Percentiles rank a stretch among this genome's conserved stretches.
phyloP scores from a whole-genome alignment of 2,329 filamentous ascomycete genomes.

The Trichoderma sp. region DNA sequence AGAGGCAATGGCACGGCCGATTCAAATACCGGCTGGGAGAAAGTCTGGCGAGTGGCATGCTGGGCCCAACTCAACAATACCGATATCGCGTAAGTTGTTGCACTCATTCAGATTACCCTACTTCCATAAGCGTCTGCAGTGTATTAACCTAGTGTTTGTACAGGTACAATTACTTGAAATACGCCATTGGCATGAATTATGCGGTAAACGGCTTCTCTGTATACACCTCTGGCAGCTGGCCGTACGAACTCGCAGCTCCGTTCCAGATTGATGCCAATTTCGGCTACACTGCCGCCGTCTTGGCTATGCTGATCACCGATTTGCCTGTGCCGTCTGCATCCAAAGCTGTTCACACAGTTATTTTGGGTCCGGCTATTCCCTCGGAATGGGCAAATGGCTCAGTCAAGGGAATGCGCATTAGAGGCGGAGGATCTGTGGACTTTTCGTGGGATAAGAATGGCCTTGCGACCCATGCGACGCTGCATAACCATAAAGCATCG shows the following conservation, averaged over 20 bases:
- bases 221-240: constrained; percentile 41
- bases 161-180: constrained; percentile 51
- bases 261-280: constrained; percentile 65
- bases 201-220: constrained; percentile 53
- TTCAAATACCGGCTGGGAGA: constrained; percentile 58
- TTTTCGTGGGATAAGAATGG: constrained; percentile 46
- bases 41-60: constrained; percentile 59
- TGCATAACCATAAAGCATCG: constrained; percentile 8
- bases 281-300: constrained; percentile 50
- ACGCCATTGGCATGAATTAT: constrained; percentile 52
- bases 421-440: constrained; percentile 47
- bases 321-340: constrained; percentile 37
- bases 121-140: too few species aligned
- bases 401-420: constrained; percentile 47
- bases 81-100: constrained; percentile 28
- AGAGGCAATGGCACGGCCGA: constrained; percentile 52
- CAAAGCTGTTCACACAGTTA: constrained; percentile 38
- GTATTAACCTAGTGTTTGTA: too few species aligned
- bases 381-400: constrained; percentile 45
- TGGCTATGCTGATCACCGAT: constrained; percentile 56
- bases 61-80: constrained; percentile 59
- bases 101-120: neutral
- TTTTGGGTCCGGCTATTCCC: constrained; percentile 52
- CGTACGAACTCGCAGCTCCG: constrained; percentile 42
- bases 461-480: constrained; percentile 19